Evolutionary conservation across 2,329 filamentous ascomycete species (phyloP).

Genomic region (Ampelomyces quisqualis): DNA sequence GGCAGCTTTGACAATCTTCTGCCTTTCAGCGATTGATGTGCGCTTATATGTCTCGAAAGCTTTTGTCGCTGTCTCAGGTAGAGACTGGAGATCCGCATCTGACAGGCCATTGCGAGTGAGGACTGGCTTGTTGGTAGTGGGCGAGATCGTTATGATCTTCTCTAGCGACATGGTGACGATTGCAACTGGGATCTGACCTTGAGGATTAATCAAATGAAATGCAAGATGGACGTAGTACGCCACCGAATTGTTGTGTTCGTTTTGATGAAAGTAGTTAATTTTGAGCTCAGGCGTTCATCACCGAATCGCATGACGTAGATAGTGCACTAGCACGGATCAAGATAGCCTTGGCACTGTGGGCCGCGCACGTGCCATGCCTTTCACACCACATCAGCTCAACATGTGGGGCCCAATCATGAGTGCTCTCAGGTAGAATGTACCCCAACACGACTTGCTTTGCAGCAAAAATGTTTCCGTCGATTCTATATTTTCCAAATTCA

Average conservation of each 20-base stretch:
- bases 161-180: slow-evolving; percentile 53
- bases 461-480: too few species aligned
- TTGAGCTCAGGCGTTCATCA: slow-evolving; percentile 14
- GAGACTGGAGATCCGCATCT: slow-evolving; percentile 64
- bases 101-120: slow-evolving; percentile 76
- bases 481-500: too few species aligned
- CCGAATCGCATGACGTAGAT: slow-evolving; percentile 22
- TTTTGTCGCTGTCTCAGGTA: slow-evolving; percentile 70
- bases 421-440: not conserved
- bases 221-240: slow-evolving; percentile 10
- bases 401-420: not conserved
- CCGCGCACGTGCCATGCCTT: slow-evolving; percentile 1
- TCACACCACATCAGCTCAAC: slow-evolving; percentile 6
- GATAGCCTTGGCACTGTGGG: slow-evolving; percentile 1
- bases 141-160: slow-evolving; percentile 78
- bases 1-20: slow-evolving; percentile 78
- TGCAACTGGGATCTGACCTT: slow-evolving; percentile 8
- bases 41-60: slow-evolving; percentile 77
- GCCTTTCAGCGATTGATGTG: slow-evolving; percentile 71
- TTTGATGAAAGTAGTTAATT: slow-evolving; percentile 16
- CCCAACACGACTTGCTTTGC: too few species aligned
- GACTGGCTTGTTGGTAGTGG: slow-evolving; percentile 81
- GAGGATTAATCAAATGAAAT: slow-evolving; percentile 19
- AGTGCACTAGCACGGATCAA: slow-evolving; percentile 5
- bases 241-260: slow-evolving; percentile 9